Base-by-base conservation (phyloP, 192 early-diverging fungal genomes). In the Coemansia sp. region DNA sequence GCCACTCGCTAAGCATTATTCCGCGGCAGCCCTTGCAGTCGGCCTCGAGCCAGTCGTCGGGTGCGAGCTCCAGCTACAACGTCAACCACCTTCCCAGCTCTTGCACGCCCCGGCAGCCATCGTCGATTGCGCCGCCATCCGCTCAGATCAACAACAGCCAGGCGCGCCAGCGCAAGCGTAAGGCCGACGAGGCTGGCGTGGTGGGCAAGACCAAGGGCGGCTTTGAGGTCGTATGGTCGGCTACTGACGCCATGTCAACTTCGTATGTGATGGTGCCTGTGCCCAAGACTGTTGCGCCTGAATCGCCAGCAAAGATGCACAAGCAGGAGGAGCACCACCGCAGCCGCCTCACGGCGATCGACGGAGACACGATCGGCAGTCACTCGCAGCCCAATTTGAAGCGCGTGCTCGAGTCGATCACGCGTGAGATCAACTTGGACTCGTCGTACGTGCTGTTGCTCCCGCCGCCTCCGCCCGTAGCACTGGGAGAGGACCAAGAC, bases 371-470 rank as follows among this genome's bases (percentile, higher is more conserved):
- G 5, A 53, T 60, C 12, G 71, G 74, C 56, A 82, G 67, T n/a
- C 79, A 82, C 57, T 82, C 79, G 40, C 79, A 82, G 71, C 79
- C 79, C 38, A 82, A 82, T 45, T 62, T 82, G 51, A 82, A 82
- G 74, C 70, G 74, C 3, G 74, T 76, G 5, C 59, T 82, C 12
- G 79, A 82, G 61, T 82, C 79, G 27, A 82, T 82, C 19, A 82
- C 79, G 9, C 74, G 79, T 38, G 79, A 82, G 71, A 82, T 82
- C 57, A 82, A 82, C 64, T 42, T 82, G 29, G 79, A 82, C 47
- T 82, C 79, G 42, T 82, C 79, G 35, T 82, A 82, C 29, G 79
- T 82, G 45, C 60, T 82, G 54, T 27, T 82, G 46, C 74, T 82
- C 19, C 79, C 79, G 15, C 79, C 79, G 24, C 79, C 79, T 32